Evolutionary conservation across 768 basidiomycete genomes (phyloP), one percentile per base, ranked within the genome.

Genomic region (Pleurotus ostreatus): DNA sequence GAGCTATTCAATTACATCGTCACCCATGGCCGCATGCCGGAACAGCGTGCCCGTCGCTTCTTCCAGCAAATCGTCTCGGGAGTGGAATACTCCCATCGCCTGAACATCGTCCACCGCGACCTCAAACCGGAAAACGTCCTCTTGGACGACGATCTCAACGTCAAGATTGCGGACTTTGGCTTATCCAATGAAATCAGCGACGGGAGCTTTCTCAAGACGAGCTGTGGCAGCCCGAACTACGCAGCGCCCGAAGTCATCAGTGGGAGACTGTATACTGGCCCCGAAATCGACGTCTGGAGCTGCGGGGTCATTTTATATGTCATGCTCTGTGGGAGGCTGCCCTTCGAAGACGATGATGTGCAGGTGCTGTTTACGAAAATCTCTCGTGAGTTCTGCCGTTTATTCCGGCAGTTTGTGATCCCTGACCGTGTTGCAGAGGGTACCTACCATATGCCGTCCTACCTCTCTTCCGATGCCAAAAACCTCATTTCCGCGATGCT

Each of bases 151-250:
- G 84, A 88, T 65, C 78, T 88, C 58, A 92, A 91, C 64, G 86
- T 98, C 73, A 99, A 99, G 74, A 98, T 99, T 60, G 95, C 94
- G n/a, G 97, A 99, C 76, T 99, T 98, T 68, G 97, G 97, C 2
- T 77, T 99, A 53, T 92, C 92, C 2, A 98, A 95, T 69, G 89
- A 95, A 67, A 95, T 98, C 75, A 88, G 86, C 65, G 96, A 98
- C 63, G 97, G 96, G 1, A 93, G 94, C 66, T 98, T 98, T 70
- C 76, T 99, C 56, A 93, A 94, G 65, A 99, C 97, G 7, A 95
- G 92, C 62, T 99, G 97, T 69, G 96, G 97, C 1, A 94, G 92
- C 68, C 97, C 97, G 0, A 98, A 99, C 70, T 99, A 99, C 64
- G 97, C 97, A 55, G 96, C 97, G 0, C 97, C 97, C 1, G 97